Evolutionary conservation across 164 flowering plant genomes (phyloP), one percentile per base, ranked within the genome.

Genomic region (Echeveria elegans): DNA sequence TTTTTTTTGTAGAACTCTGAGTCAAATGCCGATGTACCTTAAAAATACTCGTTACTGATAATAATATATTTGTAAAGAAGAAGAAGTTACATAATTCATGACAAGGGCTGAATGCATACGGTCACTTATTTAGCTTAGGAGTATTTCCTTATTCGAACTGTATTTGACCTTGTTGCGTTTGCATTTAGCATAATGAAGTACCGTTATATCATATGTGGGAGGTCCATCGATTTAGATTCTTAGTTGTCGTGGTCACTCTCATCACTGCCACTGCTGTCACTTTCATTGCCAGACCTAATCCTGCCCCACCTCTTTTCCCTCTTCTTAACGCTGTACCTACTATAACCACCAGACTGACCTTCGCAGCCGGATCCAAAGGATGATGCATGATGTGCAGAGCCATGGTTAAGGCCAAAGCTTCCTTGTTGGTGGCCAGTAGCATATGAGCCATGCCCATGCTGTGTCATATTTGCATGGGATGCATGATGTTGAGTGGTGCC

Each of bases 361-460:
- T 52, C 58, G 58, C 58, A 52, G 6, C 58, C 58, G 12, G 58
- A 52, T 23, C 58, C 58, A 28, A 56, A 56, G 32, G 61, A 56
- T 6, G 16, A 15, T 43, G 32, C 61, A 28, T 56, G 61, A 56
- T 26, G 61, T 14, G 61, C 61, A 21, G 24, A 5, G 23, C 24
- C 24, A 48, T 43, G 47, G 47, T 18, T 18, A 43, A 16, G 16
- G 47, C 47, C 47, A 14, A 12, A 12, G 47, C 47, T 18, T 43
- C 47, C 47, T 26, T 53, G 59, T 30, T 8, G 7, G 18, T 53
- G 14, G 2, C 59, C 59, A 26, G 61, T 2, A 28, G 19, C 34
- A 56, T 11, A 56, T 56, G 61, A 28, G 26, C 61, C 61, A 56
- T 23, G n/a, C n/a, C n/a, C n/a, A n/a, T 52, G 59, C 0, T 21